Conservation (phyloP, 176 grass and related monocot genomes). For the Oryza glumipatula region DNA sequence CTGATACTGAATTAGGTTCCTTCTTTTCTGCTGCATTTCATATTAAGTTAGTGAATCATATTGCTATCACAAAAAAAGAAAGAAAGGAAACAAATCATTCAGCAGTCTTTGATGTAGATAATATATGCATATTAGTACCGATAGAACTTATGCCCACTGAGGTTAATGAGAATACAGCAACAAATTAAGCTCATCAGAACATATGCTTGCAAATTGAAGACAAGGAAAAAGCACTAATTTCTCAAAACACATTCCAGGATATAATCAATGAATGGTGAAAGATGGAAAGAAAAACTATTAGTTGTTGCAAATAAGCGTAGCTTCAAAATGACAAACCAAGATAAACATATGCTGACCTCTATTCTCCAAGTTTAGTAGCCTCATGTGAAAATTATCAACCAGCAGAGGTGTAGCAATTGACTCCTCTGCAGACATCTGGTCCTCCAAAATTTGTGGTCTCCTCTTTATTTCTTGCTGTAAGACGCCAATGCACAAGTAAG, state of each 20-base stretch:
- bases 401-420: conserved; percentile 58
- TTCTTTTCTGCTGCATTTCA: not conserved
- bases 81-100: not conserved
- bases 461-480: conserved; percentile 65
- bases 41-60: not conserved
- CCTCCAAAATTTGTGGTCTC: conserved; percentile 27
- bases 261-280: not conserved
- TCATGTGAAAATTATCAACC: conserved; percentile 69
- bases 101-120: not conserved
- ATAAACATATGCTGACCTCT: conserved; percentile 56
- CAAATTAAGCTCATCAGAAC: not conserved
- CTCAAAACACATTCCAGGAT: not conserved
- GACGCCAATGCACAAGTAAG: conserved; percentile 73
- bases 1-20: conserved; percentile 6
- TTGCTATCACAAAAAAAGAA: not conserved
- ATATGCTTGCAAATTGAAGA: conserved; percentile 11
- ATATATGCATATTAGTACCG: not conserved
- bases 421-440: conserved; percentile 37
- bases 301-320: conserved; percentile 17
- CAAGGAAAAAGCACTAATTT: not conserved
- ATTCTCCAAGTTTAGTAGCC: conserved; percentile 71
- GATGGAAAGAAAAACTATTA: not conserved
- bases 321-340: not conserved
- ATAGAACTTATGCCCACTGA: conserved; percentile 18
- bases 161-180: not conserved